phyloP scores from a whole-genome alignment of 768 basidiomycete species.

The Exsudoporus frostii region DNA sequence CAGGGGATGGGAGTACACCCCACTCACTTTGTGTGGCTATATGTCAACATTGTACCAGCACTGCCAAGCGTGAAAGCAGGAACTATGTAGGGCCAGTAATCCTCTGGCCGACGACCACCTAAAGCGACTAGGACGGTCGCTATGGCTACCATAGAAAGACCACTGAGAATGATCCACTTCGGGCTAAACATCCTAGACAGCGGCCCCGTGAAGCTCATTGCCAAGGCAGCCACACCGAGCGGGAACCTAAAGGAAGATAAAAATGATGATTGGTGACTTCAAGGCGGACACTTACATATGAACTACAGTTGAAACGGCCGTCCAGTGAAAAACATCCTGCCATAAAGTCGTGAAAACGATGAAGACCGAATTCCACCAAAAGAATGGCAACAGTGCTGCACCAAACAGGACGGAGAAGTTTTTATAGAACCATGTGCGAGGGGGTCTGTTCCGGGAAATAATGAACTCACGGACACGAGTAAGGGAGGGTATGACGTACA shows the following conservation, averaged over 20 bases:
- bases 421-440: conserved; percentile 39
- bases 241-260: conserved; percentile 34
- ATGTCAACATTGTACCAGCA: conserved; percentile 44
- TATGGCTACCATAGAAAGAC: conserved; percentile 35
- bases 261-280: neutral
- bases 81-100: conserved; percentile 48
- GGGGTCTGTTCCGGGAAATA: conserved; percentile 30
- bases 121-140: conserved; percentile 42
- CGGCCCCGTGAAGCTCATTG: conserved; percentile 37
- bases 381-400: conserved; percentile 37
- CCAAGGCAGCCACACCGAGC: conserved; percentile 38
- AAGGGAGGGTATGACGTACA: conserved; percentile 30
- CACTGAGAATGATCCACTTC: conserved; percentile 47
- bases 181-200: conserved; percentile 35
- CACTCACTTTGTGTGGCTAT: conserved; percentile 47
- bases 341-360: conserved; percentile 37
- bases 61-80: conserved; percentile 50
- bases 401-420: conserved; percentile 41
- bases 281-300: conserved; percentile 33
- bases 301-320: conserved; percentile 35
- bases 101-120: conserved; percentile 36
- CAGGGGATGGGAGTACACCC: neutral
- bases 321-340: conserved; percentile 44
- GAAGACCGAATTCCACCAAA: conserved; percentile 41
- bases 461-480: neutral